Evolutionary conservation across 305 asterid genomes (phyloP).

Genomic region (Ilex paraguariensis): DNA sequence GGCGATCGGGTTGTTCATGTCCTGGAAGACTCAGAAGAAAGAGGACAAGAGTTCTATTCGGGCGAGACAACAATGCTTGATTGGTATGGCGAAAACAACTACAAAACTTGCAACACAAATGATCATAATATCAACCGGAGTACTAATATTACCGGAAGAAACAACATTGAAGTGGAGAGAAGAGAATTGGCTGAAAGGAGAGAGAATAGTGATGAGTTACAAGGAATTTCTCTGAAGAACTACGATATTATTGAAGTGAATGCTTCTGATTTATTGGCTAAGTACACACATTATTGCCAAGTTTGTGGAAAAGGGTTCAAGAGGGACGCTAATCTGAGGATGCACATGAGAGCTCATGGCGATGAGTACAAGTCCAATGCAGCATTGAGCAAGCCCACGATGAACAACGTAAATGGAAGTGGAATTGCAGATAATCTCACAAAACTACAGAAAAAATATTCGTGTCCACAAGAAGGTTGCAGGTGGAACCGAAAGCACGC

Average conservation of each 20-base stretch:
- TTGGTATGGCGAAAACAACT: constrained; percentile 14
- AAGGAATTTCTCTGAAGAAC: background rate
- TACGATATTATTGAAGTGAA: constrained; percentile 57
- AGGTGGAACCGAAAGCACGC: constrained; percentile 67
- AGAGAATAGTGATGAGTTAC: constrained; percentile 2
- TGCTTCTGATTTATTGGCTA: constrained; percentile 68
- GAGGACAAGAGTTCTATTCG: constrained; percentile 17
- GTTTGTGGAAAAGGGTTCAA: constrained; percentile 89
- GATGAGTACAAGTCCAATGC: constrained; percentile 76
- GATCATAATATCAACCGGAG: too few relatives aligned
- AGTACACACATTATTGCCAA: constrained; percentile 77
- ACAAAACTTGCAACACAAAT: too few relatives aligned
- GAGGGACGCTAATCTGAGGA: constrained; percentile 83
- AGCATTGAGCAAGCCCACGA: constrained; percentile 62
- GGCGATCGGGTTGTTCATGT: too few relatives aligned
- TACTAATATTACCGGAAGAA: constrained; percentile 1
- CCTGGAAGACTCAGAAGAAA: background rate
- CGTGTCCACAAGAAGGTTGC: constrained; percentile 90
- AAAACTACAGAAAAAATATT: constrained; percentile 39
- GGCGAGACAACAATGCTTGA: constrained; percentile 3
- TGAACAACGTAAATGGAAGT: constrained; percentile 5
- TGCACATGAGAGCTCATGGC: constrained; percentile 98
- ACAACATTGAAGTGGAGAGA: constrained; percentile 3
- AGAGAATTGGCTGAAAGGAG: constrained; percentile 16
- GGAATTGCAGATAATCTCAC: constrained; percentile 4